A percentile compares a stretch with the other conserved stretches of the same genome.
Evolutionary conservation across 2,329 filamentous ascomycete species (phyloP).

Genomic region (Aureobasidium sp.): DNA sequence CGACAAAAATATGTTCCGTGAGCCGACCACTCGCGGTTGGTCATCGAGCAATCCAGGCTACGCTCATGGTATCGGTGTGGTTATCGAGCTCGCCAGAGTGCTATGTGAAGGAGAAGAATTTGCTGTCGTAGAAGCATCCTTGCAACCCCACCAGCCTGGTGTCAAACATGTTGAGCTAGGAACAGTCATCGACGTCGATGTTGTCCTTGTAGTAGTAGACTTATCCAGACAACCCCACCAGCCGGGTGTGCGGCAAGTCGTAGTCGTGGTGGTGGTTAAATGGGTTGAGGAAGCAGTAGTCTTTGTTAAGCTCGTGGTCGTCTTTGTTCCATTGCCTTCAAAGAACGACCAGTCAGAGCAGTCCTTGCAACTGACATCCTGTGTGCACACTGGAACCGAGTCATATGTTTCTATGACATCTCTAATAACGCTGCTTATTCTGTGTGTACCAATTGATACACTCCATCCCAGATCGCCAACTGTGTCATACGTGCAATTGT

Average conservation of each 20-base stretch:
- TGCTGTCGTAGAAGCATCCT: slow-evolving; percentile 34
- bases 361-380: slow-evolving; percentile 70
- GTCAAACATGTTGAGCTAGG: slow-evolving; percentile 43
- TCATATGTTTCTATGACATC: slow-evolving; percentile 79
- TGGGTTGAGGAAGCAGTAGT: slow-evolving; percentile 43
- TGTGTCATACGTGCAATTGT: slow-evolving; percentile 82
- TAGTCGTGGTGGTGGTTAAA: slow-evolving; percentile 46
- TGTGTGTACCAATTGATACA: slow-evolving; percentile 79
- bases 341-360: slow-evolving; percentile 89
- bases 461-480: slow-evolving; percentile 85
- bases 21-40: too few species aligned
- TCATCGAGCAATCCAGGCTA: not conserved
- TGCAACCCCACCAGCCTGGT: slow-evolving; percentile 58
- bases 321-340: slow-evolving; percentile 76
- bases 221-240: slow-evolving; percentile 1
- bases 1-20: too few species aligned
- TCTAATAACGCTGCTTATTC: slow-evolving; percentile 75
- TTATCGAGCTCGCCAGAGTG: not conserved
- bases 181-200: not conserved
- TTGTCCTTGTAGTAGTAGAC: slow-evolving; percentile 26
- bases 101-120: not conserved
- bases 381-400: slow-evolving; percentile 63
- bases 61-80: not conserved
- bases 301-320: slow-evolving; percentile 36
- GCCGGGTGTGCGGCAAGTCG: slow-evolving; percentile 21